Percentiles rank a stretch among this genome's conserved stretches.
Conservation (phyloP, 23 red algal species). For the Gracilaria domingensis region DNA sequence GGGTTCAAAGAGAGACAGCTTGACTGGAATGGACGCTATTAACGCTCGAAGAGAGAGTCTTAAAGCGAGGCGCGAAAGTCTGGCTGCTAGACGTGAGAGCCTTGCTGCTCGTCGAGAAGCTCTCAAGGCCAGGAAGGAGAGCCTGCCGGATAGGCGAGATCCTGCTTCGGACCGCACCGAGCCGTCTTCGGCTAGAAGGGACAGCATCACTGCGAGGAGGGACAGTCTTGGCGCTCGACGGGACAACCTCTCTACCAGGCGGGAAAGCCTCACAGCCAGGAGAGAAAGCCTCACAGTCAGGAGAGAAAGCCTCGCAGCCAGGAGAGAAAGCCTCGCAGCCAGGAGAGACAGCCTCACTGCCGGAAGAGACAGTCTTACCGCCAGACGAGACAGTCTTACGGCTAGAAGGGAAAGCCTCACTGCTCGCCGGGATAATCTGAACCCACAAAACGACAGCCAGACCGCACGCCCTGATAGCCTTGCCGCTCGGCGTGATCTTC, state of each 20-base stretch:
- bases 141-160: conserved; percentile 16
- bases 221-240: conserved; percentile 5
- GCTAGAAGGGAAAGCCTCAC: too few species aligned
- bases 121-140: conserved; percentile 15
- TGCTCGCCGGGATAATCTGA: background rate
- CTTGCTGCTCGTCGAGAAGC: conserved; percentile 32
- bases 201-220: conserved; percentile 13
- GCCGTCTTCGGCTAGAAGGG: conserved; percentile 12
- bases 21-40: conserved; percentile 5
- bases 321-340: background rate
- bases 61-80: conserved; percentile 33
- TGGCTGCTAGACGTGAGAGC: conserved; percentile 18
- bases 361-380: background rate
- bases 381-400: background rate
- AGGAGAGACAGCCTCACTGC: conserved; percentile 3
- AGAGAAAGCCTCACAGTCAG: background rate
- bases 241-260: background rate
- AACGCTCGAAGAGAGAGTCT: conserved; percentile 30
- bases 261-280: conserved; percentile 1
- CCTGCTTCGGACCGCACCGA: conserved; percentile 16
- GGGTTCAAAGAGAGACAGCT: conserved; percentile 20
- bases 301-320: background rate
- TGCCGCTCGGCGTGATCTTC: background rate
- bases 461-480: background rate
- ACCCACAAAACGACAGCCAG: background rate